phyloP scores from a whole-genome alignment of 2,329 filamentous ascomycete species.

The Paracorniculantispora psalliotae region DNA sequence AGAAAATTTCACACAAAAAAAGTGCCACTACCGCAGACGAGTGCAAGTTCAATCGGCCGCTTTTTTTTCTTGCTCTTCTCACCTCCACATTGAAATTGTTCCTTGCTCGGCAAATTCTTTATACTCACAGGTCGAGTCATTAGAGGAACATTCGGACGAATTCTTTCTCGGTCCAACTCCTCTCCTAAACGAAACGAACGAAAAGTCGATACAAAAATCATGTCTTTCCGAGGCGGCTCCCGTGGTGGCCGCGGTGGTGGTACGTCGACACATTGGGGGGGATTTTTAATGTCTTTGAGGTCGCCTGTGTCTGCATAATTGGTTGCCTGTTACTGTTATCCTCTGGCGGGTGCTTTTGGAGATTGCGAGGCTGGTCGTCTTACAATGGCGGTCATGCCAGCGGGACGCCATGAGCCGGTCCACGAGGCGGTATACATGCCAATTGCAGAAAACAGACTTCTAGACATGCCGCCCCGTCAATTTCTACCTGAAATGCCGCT shows the following conservation, averaged over 20 bases:
- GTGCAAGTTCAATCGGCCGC: background rate
- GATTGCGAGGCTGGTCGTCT: background rate
- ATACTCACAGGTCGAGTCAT: background rate
- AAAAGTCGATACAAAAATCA: conserved; percentile 19
- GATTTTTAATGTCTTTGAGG: background rate
- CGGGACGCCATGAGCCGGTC: background rate
- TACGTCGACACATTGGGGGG: conserved; percentile 18
- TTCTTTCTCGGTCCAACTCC: background rate
- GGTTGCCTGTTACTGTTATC: background rate
- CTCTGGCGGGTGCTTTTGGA: background rate
- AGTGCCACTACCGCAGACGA: conserved; percentile 17
- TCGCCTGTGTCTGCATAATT: background rate
- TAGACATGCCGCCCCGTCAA: background rate
- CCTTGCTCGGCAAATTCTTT: too few species aligned
- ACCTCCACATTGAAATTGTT: background rate
- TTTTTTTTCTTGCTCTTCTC: background rate
- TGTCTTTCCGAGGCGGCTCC: conserved; percentile 37
- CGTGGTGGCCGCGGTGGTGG: conserved; percentile 32
- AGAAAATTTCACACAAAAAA: conserved; percentile 30
- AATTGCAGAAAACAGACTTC: background rate
- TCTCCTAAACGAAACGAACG: background rate
- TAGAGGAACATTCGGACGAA: background rate
- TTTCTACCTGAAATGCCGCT: conserved; percentile 4
- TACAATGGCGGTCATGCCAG: background rate
- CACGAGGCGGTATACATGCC: background rate